Evolutionary conservation across 768 basidiomycete genomes (phyloP).

Genomic region (Rhodotorula diobovata): DNA sequence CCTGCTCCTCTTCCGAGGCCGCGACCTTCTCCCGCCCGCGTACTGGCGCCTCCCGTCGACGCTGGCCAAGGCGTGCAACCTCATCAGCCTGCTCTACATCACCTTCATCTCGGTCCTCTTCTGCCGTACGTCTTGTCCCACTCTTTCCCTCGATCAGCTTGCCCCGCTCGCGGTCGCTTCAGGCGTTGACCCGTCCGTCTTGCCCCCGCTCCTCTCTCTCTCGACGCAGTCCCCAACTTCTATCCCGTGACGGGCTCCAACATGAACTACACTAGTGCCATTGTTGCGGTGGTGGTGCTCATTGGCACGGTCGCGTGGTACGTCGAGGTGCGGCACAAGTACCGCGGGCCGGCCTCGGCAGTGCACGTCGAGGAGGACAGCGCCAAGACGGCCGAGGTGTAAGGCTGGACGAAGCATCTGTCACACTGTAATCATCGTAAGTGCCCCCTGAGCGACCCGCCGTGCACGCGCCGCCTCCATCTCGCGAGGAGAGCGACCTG

Average conservation of each 20-base stretch:
- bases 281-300: constrained; percentile 6
- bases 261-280: constrained; percentile 9
- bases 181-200: too few relatives aligned
- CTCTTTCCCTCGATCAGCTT: too few relatives aligned
- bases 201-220: too few relatives aligned
- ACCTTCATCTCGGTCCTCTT: constrained; percentile 29
- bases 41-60: constrained; percentile 21
- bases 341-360: constrained; percentile 8
- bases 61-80: constrained; percentile 11
- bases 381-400: too few relatives aligned
- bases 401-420: too few relatives aligned
- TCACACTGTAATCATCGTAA: too few relatives aligned
- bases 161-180: background rate
- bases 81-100: constrained; percentile 11
- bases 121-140: background rate
- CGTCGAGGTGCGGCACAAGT: constrained; percentile 12
- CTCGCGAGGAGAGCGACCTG: too few relatives aligned
- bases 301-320: constrained; percentile 19
- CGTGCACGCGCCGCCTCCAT: too few relatives aligned
- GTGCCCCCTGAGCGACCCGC: too few relatives aligned
- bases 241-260: constrained; percentile 1
- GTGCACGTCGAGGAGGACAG: background rate
- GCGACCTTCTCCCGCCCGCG: constrained; percentile 10
- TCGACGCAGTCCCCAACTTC: constrained; percentile 9
- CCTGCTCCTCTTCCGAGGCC: constrained; percentile 30